phyloP scores from a whole-genome alignment of 495 filamentous ascomycete genomes.

The Trichoderma orchidacearum region DNA sequence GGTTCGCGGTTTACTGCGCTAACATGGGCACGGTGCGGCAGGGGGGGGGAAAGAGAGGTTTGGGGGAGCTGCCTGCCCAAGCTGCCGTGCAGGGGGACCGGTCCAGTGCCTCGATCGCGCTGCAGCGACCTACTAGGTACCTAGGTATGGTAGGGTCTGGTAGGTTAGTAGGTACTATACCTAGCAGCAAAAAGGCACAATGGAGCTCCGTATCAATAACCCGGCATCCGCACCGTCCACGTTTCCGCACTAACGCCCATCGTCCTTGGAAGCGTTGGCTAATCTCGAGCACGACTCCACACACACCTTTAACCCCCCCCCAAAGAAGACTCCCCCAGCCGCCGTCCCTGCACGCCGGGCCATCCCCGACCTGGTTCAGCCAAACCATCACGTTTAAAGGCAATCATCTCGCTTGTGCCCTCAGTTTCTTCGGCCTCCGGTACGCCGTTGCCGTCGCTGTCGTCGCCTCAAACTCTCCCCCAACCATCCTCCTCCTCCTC shows the following conservation, averaged over 20 bases:
- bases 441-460: neutral
- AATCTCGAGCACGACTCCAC: constrained; percentile 18
- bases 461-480: neutral
- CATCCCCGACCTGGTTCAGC: constrained; percentile 20
- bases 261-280: constrained; percentile 10
- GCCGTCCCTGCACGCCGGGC: constrained; percentile 17
- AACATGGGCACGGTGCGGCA: neutral
- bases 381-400: constrained; percentile 21
- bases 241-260: neutral
- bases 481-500: neutral
- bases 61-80: neutral
- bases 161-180: too few species aligned
- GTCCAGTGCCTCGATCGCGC: neutral
- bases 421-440: constrained; percentile 8
- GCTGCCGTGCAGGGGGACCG: neutral
- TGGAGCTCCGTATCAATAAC: neutral
- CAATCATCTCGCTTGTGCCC: constrained; percentile 37
- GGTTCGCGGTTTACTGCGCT: neutral
- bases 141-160: neutral
- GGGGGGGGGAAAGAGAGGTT: neutral
- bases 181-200: too few species aligned
- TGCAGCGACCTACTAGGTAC: too few species aligned
- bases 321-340: constrained; percentile 16
- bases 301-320: neutral
- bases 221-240: neutral